phyloP scores from a whole-genome alignment of 2,329 filamentous ascomycete genomes.

The Ophiostoma triangulosporum region DNA sequence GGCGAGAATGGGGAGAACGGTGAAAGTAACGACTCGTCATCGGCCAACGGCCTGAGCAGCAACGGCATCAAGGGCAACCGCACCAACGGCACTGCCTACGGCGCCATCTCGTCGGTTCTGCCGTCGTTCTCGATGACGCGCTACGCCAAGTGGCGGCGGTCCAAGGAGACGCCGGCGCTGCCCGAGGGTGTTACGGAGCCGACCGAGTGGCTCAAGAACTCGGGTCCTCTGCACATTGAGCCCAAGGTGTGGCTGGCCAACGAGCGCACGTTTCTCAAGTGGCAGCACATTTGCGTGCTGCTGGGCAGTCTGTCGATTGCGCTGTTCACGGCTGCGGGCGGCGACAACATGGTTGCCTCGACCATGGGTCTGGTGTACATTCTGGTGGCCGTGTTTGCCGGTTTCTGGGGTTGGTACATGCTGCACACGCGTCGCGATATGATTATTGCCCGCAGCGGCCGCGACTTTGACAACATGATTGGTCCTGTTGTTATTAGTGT shows the following conservation, averaged over 20 bases:
- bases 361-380: conserved; percentile 75
- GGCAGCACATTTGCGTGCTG: conserved; percentile 88
- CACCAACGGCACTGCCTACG: conserved; percentile 26
- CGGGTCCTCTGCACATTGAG: conserved; percentile 81
- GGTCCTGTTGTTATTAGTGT: conserved; percentile 75
- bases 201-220: conserved; percentile 83
- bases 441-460: conserved; percentile 76
- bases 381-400: conserved; percentile 66
- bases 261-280: conserved; percentile 95
- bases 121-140: conserved; percentile 72
- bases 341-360: conserved; percentile 62
- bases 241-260: conserved; percentile 98
- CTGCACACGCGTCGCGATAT: conserved; percentile 62
- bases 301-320: conserved; percentile 73
- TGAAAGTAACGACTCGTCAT: neutral
- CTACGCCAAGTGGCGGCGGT: conserved; percentile 48
- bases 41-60: conserved; percentile 6
- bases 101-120: conserved; percentile 57
- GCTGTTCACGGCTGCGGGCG: conserved; percentile 70
- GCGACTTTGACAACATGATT: conserved; percentile 80
- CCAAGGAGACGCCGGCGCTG: conserved; percentile 36
- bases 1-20: conserved; percentile 13
- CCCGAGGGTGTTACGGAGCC: conserved; percentile 85
- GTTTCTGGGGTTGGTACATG: conserved; percentile 76
- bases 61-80: conserved; percentile 7